Evolutionary conservation across 768 basidiomycete species (phyloP).

Genomic region (Mycena maculata): DNA sequence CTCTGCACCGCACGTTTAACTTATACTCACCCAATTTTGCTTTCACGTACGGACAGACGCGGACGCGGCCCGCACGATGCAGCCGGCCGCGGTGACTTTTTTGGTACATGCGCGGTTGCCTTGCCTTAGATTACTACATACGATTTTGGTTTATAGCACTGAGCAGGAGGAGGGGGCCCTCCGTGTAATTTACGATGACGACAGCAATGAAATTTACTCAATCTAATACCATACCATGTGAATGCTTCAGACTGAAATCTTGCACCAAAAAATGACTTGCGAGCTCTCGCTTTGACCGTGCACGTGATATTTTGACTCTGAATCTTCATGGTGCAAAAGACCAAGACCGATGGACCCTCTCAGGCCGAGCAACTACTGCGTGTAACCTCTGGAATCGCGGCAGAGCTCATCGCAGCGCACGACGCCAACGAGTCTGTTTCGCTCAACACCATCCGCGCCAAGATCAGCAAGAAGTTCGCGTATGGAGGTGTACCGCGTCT

Average conservation of each 20-base stretch:
- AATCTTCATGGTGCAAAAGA: constrained; percentile 30
- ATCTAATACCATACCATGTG: not conserved
- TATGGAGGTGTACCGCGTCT: constrained; percentile 90
- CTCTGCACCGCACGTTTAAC: constrained; percentile 1
- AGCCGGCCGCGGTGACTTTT: constrained; percentile 2
- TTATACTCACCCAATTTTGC: constrained; percentile 6
- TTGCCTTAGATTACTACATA: constrained; percentile 15
- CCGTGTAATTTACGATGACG: constrained; percentile 30
- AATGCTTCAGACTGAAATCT: not conserved
- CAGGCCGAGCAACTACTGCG: constrained; percentile 92
- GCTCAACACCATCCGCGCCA: constrained; percentile 87
- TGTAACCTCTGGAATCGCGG: constrained; percentile 94
- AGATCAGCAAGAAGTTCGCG: constrained; percentile 90
- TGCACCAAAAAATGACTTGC: too few relatives aligned
- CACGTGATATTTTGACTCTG: not conserved
- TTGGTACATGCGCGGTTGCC: not conserved
- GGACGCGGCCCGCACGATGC: too few relatives aligned
- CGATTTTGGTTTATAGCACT: constrained; percentile 7
- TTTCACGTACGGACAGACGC: not conserved
- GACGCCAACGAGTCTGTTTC: constrained; percentile 83
- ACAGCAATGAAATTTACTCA: not conserved
- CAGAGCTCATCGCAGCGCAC: constrained; percentile 91
- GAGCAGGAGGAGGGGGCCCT: constrained; percentile 9
- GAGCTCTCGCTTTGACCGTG: constrained; percentile 12
- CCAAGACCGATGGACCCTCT: constrained; percentile 67